Evolutionary conservation across 2,329 filamentous ascomycete genomes (phyloP), one percentile per base, ranked within the genome.

Genomic region (Helotiales sp.): DNA sequence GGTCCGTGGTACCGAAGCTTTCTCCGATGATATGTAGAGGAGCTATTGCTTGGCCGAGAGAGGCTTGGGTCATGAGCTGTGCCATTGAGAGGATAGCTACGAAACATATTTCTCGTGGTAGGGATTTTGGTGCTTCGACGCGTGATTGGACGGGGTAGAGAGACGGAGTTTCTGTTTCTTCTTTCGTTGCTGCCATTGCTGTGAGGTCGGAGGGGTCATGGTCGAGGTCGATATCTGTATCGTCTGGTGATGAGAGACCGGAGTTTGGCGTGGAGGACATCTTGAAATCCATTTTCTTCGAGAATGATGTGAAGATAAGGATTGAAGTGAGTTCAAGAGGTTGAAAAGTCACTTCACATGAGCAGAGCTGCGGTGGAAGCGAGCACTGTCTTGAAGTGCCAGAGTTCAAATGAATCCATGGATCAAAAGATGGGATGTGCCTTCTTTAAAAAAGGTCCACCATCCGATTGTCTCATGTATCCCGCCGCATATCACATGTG

Each of bases 11-110:
- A 17, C 72, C 71, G 62, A 84, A 83, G 47, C 71, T 75, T 12
- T 67, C 62, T 17, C 77, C 79, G 52, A 84, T 79, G 31, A 78
- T 74, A 50, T 71, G 72, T 0, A 82, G 70, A 8, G 81, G 77
- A 7, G 80, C 73, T 29, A 85, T 69, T 2, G 74, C 74, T 59
- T 78, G 74, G 2, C 74, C 76, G 3, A 83, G 73, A n/a, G 75
- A 76, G 0, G 75, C 74, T 61, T 80, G 76, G 30, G 78, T 79
- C 60, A 79, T 73, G 48, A 81, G 70, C 62, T 80, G 76, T 3
- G 78, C 73, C 66, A 76, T 72, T 64, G 78, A 80, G 54, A 80
- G 72, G 29, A 76, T 67, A 5, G 64, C 60, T 22, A 81, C 71
- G 51, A 81, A 77, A 9, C 75, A 38, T 3, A 66, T 65, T 57